phyloP scores from a whole-genome alignment of 2,329 filamentous ascomycete genomes.

The Lasiodiplodia theobromae region DNA sequence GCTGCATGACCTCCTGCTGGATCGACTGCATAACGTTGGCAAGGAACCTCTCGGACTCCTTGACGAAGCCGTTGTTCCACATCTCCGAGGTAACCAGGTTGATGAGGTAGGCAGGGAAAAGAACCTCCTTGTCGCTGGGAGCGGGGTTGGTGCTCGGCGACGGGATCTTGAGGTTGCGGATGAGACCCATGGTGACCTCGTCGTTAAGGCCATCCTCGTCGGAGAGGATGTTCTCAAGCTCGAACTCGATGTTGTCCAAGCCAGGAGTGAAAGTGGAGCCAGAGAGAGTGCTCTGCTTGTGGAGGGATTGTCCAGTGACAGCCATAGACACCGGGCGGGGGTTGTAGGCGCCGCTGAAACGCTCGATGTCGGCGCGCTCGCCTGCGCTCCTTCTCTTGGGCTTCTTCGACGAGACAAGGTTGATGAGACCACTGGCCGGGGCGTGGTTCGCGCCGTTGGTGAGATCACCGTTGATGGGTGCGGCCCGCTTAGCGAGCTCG shows the following conservation, averaged over 20 bases:
- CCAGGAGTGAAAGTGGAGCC: slow-evolving; percentile 80
- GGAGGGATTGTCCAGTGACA: slow-evolving; percentile 65
- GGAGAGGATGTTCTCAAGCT: slow-evolving; percentile 90
- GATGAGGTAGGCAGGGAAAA: slow-evolving; percentile 98
- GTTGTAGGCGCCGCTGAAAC: slow-evolving; percentile 92
- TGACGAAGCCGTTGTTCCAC: slow-evolving; percentile 99
- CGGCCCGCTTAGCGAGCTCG: slow-evolving; percentile 80
- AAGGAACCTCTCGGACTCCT: slow-evolving; percentile 97
- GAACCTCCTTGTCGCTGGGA: slow-evolving; percentile 96
- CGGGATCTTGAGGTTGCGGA: slow-evolving; percentile 95
- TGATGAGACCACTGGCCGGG: slow-evolving; percentile 82
- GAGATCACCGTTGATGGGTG: slow-evolving; percentile 73
- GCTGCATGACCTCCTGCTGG: slow-evolving; percentile 98
- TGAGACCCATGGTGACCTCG: slow-evolving; percentile 94
- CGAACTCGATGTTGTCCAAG: slow-evolving; percentile 90
- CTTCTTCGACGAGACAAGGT: slow-evolving; percentile 95
- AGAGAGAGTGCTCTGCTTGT: slow-evolving; percentile 71
- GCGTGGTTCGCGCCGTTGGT: slow-evolving; percentile 66
- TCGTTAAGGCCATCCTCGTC: slow-evolving; percentile 97
- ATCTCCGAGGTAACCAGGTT: slow-evolving; percentile 99
- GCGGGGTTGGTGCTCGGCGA: slow-evolving; percentile 84
- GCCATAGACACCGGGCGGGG: slow-evolving; percentile 97
- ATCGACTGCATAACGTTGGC: slow-evolving; percentile 99
- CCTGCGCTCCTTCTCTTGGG: slow-evolving; percentile 93
- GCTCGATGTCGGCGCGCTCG: slow-evolving; percentile 82